Conservation (phyloP, 2,329 filamentous ascomycete genomes). For the Xylaria sp. region DNA sequence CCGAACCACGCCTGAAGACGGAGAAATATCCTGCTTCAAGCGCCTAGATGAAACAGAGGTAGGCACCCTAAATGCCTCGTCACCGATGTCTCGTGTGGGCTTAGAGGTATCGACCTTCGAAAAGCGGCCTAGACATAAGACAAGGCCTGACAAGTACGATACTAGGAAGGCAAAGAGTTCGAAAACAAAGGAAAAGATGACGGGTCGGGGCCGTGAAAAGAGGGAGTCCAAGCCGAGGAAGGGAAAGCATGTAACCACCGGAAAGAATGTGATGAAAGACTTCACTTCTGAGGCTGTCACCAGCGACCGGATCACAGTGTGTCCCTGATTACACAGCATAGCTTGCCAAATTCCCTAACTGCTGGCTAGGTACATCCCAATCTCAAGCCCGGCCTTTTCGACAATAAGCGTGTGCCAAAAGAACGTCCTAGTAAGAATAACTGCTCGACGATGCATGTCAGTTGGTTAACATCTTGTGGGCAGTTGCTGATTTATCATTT, state of each 20-base stretch:
- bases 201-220: constrained; percentile 10
- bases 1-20: constrained; percentile 8
- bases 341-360: constrained; percentile 23
- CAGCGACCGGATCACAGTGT: constrained; percentile 59
- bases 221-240: constrained; percentile 31
- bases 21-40: constrained; percentile 9
- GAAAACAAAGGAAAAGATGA: constrained; percentile 36
- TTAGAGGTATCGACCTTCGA: constrained; percentile 46
- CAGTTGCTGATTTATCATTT: constrained; percentile 60
- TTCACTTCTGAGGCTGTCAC: constrained; percentile 62
- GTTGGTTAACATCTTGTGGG: background rate
- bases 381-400: constrained; percentile 51
- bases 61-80: constrained; percentile 25
- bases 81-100: constrained; percentile 23
- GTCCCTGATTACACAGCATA: background rate
- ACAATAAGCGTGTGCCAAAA: constrained; percentile 48
- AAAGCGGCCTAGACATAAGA: constrained; percentile 60
- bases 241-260: constrained; percentile 44
- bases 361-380: constrained; percentile 35
- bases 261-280: constrained; percentile 57
- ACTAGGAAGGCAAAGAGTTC: constrained; percentile 40
- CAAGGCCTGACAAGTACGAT: constrained; percentile 61
- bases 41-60: constrained; percentile 21
- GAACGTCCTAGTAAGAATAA: constrained; percentile 45
- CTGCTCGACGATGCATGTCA: background rate